These are phyloP conservation scores for Uncinocarpus reesii DNA, from an alignment of 2,329 filamentous ascomycete species.

Conservation along the genomic window DNA sequence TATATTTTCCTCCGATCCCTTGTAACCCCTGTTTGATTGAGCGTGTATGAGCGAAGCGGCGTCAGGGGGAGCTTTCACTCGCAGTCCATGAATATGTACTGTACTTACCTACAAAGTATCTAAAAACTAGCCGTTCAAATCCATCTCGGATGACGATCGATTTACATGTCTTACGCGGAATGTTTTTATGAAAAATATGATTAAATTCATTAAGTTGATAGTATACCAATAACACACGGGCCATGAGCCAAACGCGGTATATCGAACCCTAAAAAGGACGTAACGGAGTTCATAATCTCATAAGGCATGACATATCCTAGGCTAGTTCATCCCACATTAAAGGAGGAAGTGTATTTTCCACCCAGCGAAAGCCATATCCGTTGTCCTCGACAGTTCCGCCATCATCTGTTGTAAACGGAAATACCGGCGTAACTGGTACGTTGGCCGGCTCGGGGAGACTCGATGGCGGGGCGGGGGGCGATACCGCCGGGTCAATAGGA, in stretches of 20 bases:
- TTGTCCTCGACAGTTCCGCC: slow-evolving; percentile 17
- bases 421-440: slow-evolving; percentile 12
- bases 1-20: too few species aligned
- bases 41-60: slow-evolving; percentile 9
- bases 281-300: too few species aligned
- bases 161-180: too few species aligned
- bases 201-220: too few species aligned
- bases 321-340: slow-evolving; percentile 33
- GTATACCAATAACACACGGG: too few species aligned
- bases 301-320: too few species aligned
- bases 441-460: slow-evolving; percentile 16
- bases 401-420: slow-evolving; percentile 30
- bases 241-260: too few species aligned
- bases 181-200: too few species aligned
- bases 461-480: slow-evolving; percentile 27
- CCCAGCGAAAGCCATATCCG: slow-evolving; percentile 22
- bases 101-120: background rate
- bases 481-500: slow-evolving; percentile 26
- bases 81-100: background rate
- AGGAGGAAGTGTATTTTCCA: slow-evolving; percentile 33
- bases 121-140: background rate
- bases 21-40: background rate
- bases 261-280: too few species aligned
- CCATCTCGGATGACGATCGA: too few species aligned
- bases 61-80: slow-evolving; percentile 2